Base-by-base conservation (phyloP, 2,329 filamentous ascomycete genomes). In the Madurella mycetomatis region DNA sequence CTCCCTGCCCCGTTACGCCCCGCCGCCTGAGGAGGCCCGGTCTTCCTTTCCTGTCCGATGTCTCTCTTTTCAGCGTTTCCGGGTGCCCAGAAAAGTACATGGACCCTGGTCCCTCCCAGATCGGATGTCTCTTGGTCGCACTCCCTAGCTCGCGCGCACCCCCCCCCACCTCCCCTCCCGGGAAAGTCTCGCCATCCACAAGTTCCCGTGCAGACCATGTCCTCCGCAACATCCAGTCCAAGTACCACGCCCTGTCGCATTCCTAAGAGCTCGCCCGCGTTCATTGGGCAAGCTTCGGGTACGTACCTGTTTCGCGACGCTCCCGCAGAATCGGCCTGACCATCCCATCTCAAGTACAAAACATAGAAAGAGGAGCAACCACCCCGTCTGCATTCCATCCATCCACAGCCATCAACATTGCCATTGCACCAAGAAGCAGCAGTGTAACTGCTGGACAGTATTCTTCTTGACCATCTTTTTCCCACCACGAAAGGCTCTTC, bases 91-190 rank as follows among this genome's bases (percentile, higher is more conserved):
- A 47, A 45, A 47, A 47, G 58, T 54, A 57, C 61, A 30, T 31
- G 40, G 41, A 53, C 46, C 57, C 54, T 31, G 44, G 46, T 51
- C 34, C 47, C 46, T 49, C 54, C 19, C 47, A 19, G 51, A 63
- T 61, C 62, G 56, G 60, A 58, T 57, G 56, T 57, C 59, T 50
- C 51, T 60, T 60, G 47, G 58, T 58, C 49, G 53, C 60, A 62
- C 60, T 50, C 56, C 60, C 60, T 56, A 53, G 41, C 37, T 54
- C 55, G 43, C 58, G 53, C 47, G 41, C 13, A 46, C 45, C 51
- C 46, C 46, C 53, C 54, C 37, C 57, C 54, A 53, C 55, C 13
- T 46, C 55, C 56, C 45, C 47, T 54, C 42, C 52, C 47, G 43
- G 55, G 53, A 57, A 51, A 30, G 47, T 47, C 54, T 53, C 53